Base-by-base conservation (phyloP, 176 grass and related monocot genomes). In the Rhynchospora tenuis region DNA sequence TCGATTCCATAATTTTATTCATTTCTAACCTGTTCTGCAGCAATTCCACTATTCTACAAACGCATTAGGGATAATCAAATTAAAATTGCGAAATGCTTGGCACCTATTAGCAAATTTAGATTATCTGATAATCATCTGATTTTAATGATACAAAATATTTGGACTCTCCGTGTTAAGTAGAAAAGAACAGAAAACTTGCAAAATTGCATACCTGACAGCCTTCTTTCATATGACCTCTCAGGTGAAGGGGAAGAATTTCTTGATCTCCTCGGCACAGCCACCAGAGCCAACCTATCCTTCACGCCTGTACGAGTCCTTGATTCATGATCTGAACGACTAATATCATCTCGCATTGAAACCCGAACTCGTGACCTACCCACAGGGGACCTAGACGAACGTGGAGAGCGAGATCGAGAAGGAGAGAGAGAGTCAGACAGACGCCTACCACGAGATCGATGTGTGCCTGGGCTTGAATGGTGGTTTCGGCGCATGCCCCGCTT, bases 191-290 rank as follows among this genome's bases (percentile, higher is more conserved):
- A 55, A 24, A 78, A 67, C 47, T 72, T 14, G 45, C 24, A 52
- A 29, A 52, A 22, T 38, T 75, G 57, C 55, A 26, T 28, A 61
- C 79, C 79, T 82, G 79, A 66, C 26, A 52, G 42, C 62, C 79
- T 66, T 82, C 79, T 62, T 9, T 82, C 79, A 51, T 65, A 82
- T 64, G 79, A 48, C 42, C 60, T 82, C 59, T 82, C 79, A 45
- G 59, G 79, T 57, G 79, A 82, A 45, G 58, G 42, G 59, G 79
- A 82, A 75, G 46, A 75, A 23, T 31, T 43, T 23, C 79, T 82
- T 81, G 46, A 57, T 82, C 79, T 82, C 79, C 79, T 82, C 2
- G 58, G 42, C 78, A 81, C 52, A 48, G 60, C 6, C 10, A 52
- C 79, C 79, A 82, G 42, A 61, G 79, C 60, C 60, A 82, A 7